Conservation (phyloP, 2,329 filamentous ascomycete species). For the Ophiostoma pallidulum region DNA sequence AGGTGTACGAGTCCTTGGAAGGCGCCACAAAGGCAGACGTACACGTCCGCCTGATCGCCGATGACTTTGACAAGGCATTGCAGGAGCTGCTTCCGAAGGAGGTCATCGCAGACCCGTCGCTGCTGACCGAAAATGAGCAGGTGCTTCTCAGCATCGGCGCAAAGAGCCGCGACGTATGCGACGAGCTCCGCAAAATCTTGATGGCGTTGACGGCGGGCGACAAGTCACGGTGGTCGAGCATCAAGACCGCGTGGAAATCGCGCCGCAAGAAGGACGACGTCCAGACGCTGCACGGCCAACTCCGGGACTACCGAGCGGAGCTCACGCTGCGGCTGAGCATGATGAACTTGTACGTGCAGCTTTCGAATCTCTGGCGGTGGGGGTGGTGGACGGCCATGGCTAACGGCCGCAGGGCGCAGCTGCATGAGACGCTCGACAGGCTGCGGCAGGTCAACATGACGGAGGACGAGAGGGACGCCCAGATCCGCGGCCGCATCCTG, state of each 20-base stretch:
- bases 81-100: background rate
- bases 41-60: background rate
- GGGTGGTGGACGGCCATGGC: too few relatives aligned
- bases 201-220: background rate
- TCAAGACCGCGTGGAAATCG: background rate
- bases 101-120: too few relatives aligned
- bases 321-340: background rate
- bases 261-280: background rate
- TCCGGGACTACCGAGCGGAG: background rate
- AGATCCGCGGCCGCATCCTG: background rate
- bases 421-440: background rate
- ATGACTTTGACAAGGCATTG: background rate
- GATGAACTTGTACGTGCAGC: background rate
- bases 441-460: background rate
- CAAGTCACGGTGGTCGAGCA: background rate
- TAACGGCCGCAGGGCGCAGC: too few relatives aligned
- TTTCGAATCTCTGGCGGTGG: background rate
- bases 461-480: background rate
- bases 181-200: background rate
- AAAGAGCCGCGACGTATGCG: background rate
- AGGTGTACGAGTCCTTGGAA: slow-evolving; percentile 38
- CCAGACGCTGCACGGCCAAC: background rate
- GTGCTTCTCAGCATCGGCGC: background rate
- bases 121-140: background rate
- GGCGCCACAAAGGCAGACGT: slow-evolving; percentile 14